Evolutionary conservation across 2,329 filamentous ascomycete genomes (phyloP).

Genomic region (Claviceps sorghi): DNA sequence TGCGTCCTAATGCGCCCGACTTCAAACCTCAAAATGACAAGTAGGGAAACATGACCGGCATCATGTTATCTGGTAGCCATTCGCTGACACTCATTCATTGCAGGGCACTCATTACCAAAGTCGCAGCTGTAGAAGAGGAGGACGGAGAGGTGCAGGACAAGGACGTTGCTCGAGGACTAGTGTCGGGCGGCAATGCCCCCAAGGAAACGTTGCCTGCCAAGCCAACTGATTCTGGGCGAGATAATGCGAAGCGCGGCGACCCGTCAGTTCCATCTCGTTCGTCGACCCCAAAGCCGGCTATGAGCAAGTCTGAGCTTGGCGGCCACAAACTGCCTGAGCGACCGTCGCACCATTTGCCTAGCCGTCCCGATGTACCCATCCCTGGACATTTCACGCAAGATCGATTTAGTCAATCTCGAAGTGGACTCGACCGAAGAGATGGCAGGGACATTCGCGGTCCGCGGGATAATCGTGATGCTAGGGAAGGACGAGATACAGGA

Average conservation of each 20-base stretch:
- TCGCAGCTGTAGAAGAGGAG: slow-evolving; percentile 38
- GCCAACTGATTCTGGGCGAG: slow-evolving; percentile 14
- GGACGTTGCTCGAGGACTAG: slow-evolving; percentile 8
- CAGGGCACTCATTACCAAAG: slow-evolving; percentile 9
- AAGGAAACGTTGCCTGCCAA: slow-evolving; percentile 22
- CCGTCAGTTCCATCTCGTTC: slow-evolving; percentile 11
- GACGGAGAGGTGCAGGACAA: slow-evolving; percentile 59
- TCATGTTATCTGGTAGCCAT: not conserved
- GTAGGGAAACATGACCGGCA: slow-evolving; percentile 16
- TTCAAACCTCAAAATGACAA: slow-evolving; percentile 42
- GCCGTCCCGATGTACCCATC: slow-evolving; percentile 42
- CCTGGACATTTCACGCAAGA: slow-evolving; percentile 32
- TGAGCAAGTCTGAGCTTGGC: slow-evolving; percentile 15
- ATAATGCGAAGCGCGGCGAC: slow-evolving; percentile 14
- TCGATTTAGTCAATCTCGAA: slow-evolving; percentile 27
- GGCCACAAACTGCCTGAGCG: slow-evolving; percentile 24
- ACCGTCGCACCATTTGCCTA: slow-evolving; percentile 33
- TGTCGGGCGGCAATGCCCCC: slow-evolving; percentile 3
- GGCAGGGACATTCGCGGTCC: slow-evolving; percentile 16
- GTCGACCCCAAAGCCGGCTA: slow-evolving; percentile 15
- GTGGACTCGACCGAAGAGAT: slow-evolving; percentile 26
- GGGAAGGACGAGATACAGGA: slow-evolving; percentile 21
- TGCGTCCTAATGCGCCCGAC: slow-evolving; percentile 45
- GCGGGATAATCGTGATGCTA: slow-evolving; percentile 15
- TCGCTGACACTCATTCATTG: slow-evolving; percentile 8